Percentiles rank a stretch among this genome's conserved stretches.
Conservation (phyloP, 1,284 basidiomycete genomes). For the Cerioporus squamosus region DNA sequence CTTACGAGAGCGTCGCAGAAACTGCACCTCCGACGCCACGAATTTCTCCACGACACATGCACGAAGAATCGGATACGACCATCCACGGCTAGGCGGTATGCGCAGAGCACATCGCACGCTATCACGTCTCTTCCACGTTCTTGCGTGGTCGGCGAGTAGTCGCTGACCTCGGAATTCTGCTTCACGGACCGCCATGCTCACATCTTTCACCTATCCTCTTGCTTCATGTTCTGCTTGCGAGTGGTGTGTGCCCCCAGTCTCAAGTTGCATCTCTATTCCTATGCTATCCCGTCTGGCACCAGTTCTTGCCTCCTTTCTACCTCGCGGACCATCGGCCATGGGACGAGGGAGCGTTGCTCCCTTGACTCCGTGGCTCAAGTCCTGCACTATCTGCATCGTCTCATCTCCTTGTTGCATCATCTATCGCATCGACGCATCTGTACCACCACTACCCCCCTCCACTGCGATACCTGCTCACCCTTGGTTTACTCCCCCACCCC, state of each 20-base stretch:
- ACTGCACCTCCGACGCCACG: slow-evolving; percentile 27
- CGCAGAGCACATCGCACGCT: slow-evolving; percentile 4
- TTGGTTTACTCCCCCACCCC: background rate
- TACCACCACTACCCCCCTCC: slow-evolving; percentile 14
- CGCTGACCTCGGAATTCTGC: background rate
- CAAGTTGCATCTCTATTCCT: slow-evolving; percentile 3
- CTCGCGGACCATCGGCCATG: background rate
- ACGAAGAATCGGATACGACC: slow-evolving; percentile 31
- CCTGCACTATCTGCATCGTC: no score
- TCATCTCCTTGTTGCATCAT: background rate
- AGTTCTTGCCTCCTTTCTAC: background rate
- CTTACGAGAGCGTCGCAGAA: slow-evolving; percentile 20
- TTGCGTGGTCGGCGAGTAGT: slow-evolving; percentile 4
- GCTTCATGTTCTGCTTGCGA: background rate
- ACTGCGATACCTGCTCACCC: slow-evolving; percentile 16
- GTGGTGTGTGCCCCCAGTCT: background rate
- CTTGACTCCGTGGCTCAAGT: background rate
- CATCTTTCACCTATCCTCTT: background rate
- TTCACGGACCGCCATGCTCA: background rate
- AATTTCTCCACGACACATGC: slow-evolving; percentile 23
- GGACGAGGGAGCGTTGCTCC: background rate
- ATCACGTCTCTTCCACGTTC: background rate
- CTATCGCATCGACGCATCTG: slow-evolving; percentile 12
- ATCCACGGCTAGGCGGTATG: slow-evolving; percentile 24
- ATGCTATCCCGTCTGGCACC: background rate